A percentile compares a stretch with the other conserved stretches of the same genome.
Evolutionary conservation across 495 filamentous ascomycete genomes (phyloP).

Genomic region (Trichocladium uniseriatum): DNA sequence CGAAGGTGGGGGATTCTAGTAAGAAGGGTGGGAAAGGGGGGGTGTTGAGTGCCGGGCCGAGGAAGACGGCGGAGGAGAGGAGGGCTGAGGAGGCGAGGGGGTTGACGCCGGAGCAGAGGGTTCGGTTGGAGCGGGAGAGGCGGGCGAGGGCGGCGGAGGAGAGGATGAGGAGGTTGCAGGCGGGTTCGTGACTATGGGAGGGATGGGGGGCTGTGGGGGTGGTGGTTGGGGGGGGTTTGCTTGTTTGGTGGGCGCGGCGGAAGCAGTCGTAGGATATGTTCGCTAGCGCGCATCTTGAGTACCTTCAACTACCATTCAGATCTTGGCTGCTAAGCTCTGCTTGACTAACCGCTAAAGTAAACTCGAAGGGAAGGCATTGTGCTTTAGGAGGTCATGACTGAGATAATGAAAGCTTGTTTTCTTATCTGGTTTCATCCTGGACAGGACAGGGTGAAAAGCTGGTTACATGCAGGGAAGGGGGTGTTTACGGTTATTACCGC

Average conservation of each 20-base stretch:
- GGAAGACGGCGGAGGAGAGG: conserved; percentile 63
- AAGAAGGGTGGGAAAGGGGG: conserved; percentile 28
- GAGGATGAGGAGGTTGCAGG: conserved; percentile 58
- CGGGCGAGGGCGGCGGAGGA: conserved; percentile 83
- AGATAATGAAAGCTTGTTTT: too few relatives aligned
- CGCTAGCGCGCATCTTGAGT: too few relatives aligned
- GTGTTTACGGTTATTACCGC: too few relatives aligned
- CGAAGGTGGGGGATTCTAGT: conserved; percentile 28
- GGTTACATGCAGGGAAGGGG: too few relatives aligned
- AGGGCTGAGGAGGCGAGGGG: conserved; percentile 75
- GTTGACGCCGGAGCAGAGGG: conserved; percentile 73
- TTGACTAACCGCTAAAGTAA: too few relatives aligned
- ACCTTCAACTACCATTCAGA: too few relatives aligned
- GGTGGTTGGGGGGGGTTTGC: conserved; percentile 10
- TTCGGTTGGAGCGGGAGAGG: conserved; percentile 69
- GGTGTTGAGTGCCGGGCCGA: conserved; percentile 41
- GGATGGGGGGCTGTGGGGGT: neutral
- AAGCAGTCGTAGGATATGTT: too few relatives aligned
- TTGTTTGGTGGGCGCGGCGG: neutral
- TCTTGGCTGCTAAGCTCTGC: too few relatives aligned
- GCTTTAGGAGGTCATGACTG: too few relatives aligned
- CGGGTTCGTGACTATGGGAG: neutral
- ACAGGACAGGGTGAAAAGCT: too few relatives aligned
- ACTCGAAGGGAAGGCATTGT: too few relatives aligned
- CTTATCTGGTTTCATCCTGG: too few relatives aligned